Evolutionary conservation across 176 grass and related monocot species (phyloP), one percentile per base, ranked within the genome.

Genomic region (Hsuehochloa calcarea): DNA sequence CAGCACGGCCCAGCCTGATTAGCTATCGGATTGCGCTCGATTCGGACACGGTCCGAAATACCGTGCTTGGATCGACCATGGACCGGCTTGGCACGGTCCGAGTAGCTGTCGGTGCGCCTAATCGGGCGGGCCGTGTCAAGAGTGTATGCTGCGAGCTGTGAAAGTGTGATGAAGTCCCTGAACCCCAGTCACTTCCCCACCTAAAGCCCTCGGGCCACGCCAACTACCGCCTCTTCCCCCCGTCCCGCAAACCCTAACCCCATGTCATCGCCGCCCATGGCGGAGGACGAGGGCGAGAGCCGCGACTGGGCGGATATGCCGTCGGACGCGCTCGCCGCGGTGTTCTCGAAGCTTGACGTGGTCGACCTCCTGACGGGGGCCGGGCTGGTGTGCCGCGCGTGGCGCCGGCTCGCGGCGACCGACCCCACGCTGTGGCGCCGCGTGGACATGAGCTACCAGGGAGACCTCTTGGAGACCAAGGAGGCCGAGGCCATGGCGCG

Each of bases 291-390:
- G 51, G 55, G 0, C 16, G 89, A 91, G 74, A 61, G 11, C 41
- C 74, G 68, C 34, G 75, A 91, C 85, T 91, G 89, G 89, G 76
- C 68, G 31, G 89, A 84, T 61, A 87, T 91, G 84, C 85, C 81
- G 68, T 45, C 75, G 34, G 89, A 84, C 25, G 84, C 85, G 69
- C 89, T 91, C 5, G 80, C 85, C 5, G 61, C 84, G 7, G 80
- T 91, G 67, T 87, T 91, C 44, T 14, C 3, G 62, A 91, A 84
- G 89, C 69, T 87, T 68, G 89, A 84, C 34, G 68, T 41, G 61
- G 6, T 25, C 4, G 80, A 87, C 49, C 70, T 91, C 59, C 31
- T 91, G 49, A 69, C n/a, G 10, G 66, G 89, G 29, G 80, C 75
- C 61, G 85, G 75, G 68, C 43, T 80, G 38, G 89, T 91, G 5